Evolutionary conservation across 108 stramenopile species (phyloP).

Genomic region (Asterionellopsis glacialis): DNA sequence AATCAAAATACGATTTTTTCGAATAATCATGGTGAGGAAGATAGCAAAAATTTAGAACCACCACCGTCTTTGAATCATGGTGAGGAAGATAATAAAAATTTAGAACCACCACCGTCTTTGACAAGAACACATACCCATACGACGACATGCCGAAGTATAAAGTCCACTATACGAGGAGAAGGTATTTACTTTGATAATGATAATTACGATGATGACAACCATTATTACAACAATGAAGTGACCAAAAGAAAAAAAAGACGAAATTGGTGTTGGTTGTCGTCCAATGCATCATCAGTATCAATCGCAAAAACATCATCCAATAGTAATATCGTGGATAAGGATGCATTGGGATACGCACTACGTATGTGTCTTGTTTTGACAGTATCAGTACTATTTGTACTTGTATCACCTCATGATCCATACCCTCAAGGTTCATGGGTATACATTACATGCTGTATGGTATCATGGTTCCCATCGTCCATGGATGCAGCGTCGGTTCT

Average conservation of each 20-base stretch:
- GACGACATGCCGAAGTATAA: too few species aligned
- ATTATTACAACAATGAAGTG: not conserved
- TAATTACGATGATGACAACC: not conserved
- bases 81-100: too few species aligned
- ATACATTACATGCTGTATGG: slow-evolving; percentile 18
- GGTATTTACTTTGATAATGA: not conserved
- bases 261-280: too few species aligned
- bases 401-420: not conserved
- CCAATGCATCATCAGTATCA: too few species aligned
- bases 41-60: too few species aligned
- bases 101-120: too few species aligned
- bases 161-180: not conserved
- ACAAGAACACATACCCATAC: too few species aligned
- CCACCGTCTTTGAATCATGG: too few species aligned
- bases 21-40: too few species aligned
- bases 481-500: slow-evolving; percentile 34
- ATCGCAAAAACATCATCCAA: too few species aligned
- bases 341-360: slow-evolving; percentile 20
- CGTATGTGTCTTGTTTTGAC: slow-evolving; percentile 19
- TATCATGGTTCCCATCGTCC: slow-evolving; percentile 23
- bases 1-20: too few species aligned
- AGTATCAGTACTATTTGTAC: slow-evolving; percentile 20
- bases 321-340: slow-evolving; percentile 4
- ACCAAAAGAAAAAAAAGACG: too few species aligned
- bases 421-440: slow-evolving; percentile 31